Evolutionary conservation across 306 rosid species (phyloP).

Genomic region (Sphenostylis stenocarpa): DNA sequence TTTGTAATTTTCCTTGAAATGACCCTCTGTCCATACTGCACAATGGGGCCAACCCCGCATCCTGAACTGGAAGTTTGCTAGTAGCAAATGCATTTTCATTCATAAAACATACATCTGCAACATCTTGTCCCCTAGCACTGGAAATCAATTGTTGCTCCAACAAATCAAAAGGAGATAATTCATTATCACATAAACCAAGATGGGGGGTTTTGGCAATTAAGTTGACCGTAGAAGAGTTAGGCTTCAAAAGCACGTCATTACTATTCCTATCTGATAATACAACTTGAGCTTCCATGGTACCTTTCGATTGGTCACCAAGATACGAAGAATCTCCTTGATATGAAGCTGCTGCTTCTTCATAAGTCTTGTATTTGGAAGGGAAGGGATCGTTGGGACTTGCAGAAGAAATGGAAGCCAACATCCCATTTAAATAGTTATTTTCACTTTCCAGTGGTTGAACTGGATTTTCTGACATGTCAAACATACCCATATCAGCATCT

Average conservation of each 20-base stretch:
- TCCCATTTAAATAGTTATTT: conserved; percentile 44
- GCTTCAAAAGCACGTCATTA: conserved; percentile 27
- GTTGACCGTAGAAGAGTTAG: conserved; percentile 26
- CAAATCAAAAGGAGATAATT: conserved; percentile 51
- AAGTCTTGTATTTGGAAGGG: conserved; percentile 22
- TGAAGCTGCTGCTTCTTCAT: conserved; percentile 21
- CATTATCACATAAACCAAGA: conserved; percentile 43
- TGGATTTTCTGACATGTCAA: conserved; percentile 25
- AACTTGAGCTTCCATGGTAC: conserved; percentile 26
- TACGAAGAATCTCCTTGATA: conserved; percentile 28
- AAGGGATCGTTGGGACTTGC: conserved; percentile 28
- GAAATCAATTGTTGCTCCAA: conserved; percentile 35
- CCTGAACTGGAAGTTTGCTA: conserved; percentile 30
- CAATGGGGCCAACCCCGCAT: conserved; percentile 31
- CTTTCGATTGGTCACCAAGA: conserved; percentile 31
- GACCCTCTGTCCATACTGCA: conserved; percentile 20
- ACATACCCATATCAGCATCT: conserved; percentile 30
- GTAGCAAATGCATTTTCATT: conserved; percentile 31
- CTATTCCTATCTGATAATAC: conserved; percentile 20
- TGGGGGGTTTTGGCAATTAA: conserved; percentile 6
- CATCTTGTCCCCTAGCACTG: conserved; percentile 38
- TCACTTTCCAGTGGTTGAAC: conserved; percentile 42
- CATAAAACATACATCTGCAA: conserved; percentile 19
- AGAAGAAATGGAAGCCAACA: conserved; percentile 56
- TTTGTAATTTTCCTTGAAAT: conserved; percentile 37